Conservation (phyloP, 2,329 filamentous ascomycete genomes). For the Westerdykella ornata region DNA sequence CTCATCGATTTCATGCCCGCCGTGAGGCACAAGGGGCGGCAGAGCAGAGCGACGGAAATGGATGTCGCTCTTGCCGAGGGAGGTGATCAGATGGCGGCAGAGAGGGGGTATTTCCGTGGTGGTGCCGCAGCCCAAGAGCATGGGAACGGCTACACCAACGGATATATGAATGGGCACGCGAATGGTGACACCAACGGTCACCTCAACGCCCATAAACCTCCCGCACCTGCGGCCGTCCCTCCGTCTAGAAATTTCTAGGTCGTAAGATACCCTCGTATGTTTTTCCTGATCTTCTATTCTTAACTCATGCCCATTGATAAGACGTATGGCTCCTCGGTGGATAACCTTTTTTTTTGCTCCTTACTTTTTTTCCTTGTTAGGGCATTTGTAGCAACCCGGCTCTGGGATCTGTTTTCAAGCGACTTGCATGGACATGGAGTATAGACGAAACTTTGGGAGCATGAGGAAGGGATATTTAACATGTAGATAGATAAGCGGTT, state of each 20-base stretch:
- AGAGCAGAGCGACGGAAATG: conserved; percentile 33
- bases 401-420: no score
- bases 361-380: not conserved
- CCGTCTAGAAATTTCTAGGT: no score
- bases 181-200: conserved; percentile 18
- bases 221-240: no score
- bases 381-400: no score
- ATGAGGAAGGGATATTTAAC: no score
- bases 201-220: conserved; percentile 6
- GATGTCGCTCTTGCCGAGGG: conserved; percentile 13
- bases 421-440: no score
- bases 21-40: conserved; percentile 51
- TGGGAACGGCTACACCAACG: conserved; percentile 15
- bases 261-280: no score
- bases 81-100: conserved; percentile 13
- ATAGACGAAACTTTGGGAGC: no score
- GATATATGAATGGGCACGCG: conserved; percentile 7
- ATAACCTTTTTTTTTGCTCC: not conserved
- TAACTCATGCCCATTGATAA: no score
- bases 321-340: no score
- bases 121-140: conserved; percentile 4
- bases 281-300: no score
- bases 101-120: conserved; percentile 23
- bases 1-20: conserved; percentile 81
- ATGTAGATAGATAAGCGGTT: no score